Evolutionary conservation across 441 rosid species (phyloP).

Genomic region (Mallotus repandus): DNA sequence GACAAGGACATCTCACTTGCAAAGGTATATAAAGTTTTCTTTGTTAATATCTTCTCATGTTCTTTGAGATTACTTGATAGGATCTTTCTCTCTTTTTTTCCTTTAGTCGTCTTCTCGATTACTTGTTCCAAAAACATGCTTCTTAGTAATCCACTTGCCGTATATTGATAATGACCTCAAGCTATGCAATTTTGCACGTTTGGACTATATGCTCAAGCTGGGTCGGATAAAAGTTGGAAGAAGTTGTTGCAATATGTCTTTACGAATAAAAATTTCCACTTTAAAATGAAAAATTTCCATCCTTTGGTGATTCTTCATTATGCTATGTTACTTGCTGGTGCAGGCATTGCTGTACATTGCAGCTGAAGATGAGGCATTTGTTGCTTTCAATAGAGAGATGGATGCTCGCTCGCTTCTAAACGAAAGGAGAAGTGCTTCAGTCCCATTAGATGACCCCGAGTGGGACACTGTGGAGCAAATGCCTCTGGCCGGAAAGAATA

Average conservation of each 20-base stretch:
- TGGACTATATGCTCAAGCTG: too few species aligned
- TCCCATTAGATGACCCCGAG: constrained; percentile 35
- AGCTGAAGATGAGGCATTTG: constrained; percentile 83
- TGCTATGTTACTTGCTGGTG: constrained; percentile 19
- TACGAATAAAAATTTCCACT: background rate
- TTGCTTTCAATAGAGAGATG: constrained; percentile 52
- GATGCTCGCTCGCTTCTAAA: constrained; percentile 49
- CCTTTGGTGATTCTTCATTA: background rate
- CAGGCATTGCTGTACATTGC: constrained; percentile 78
- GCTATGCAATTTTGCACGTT: too few species aligned
- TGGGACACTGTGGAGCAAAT: constrained; percentile 49
- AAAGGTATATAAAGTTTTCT: constrained; percentile 39
- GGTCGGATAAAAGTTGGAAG: background rate
- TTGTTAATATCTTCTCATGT: constrained; percentile 1
- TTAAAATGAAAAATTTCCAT: background rate
- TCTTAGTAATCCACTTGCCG: background rate
- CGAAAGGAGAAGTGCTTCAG: constrained; percentile 47
- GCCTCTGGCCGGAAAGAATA: constrained; percentile 64
- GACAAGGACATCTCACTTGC: constrained; percentile 79
- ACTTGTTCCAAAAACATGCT: background rate
- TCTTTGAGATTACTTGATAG: background rate
- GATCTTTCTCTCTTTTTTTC: background rate
- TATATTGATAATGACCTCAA: background rate
- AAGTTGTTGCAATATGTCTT: background rate
- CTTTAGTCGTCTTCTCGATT: background rate